Evolutionary conservation across 2,329 filamentous ascomycete species (phyloP), one percentile per base, ranked within the genome.

Genomic region (Apiospora sp.): DNA sequence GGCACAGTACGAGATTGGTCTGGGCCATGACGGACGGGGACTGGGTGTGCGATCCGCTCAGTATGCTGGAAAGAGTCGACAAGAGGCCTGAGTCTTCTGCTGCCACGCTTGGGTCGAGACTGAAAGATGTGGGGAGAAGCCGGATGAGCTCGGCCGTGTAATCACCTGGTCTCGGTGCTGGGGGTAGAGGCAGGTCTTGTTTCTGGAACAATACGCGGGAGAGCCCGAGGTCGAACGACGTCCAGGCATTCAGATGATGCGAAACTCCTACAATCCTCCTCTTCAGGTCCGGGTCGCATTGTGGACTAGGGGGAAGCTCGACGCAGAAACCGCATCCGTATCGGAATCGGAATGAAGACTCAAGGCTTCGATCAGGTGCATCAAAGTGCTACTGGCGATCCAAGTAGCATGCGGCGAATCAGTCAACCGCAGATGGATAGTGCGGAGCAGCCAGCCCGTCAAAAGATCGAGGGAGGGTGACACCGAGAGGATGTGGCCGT

Each of bases 191-290:
- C 48, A 70, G 34, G 34, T 70, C 68, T 12, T 58, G 37, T 5
- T 43, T 70, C 10, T 70, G 68, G 12, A 51, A 54, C 10, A 80
- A 79, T 73, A 90, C 86, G 13, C 87, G 83, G 0, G 87, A 88
- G 0, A 87, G 84, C 0, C 88, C 88, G 71, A 90, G 85, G 71
- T 91, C 89, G 74, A 89, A 90, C 0, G 87, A 90, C 37, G 87
- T 86, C 88, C 88, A 90, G 16, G 86, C 87, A 75, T 90, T 90
- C 10, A 91, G 83, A 74, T 90, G 88, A 13, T 88, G 86, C 0
- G 88, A 86, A 54, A 90, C 84, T 70, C 86, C 84, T 76, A 88
- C 80, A 4, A 88, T 77, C 1, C 86, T 79, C 16, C 83, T 81
- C 14, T 83, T 81, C 12, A 81, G 79, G 43, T 88, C 86, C 14